Conservation (phyloP, 176 grass and related monocot species). For the Microstegium vimineum region DNA sequence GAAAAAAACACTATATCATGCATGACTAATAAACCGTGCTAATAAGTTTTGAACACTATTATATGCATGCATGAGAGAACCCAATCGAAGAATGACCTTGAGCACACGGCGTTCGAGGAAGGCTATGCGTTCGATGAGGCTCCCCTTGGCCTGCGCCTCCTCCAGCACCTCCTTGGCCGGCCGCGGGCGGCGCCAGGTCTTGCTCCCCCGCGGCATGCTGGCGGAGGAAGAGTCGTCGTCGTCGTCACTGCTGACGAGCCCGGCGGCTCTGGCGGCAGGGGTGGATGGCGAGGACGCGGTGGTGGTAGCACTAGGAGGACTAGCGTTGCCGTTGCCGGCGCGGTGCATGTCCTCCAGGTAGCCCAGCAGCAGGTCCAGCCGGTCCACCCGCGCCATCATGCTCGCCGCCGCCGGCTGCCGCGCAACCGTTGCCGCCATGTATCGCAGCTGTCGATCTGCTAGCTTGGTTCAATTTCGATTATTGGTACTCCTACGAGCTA, state of each 20-base stretch:
- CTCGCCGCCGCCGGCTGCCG: conserved; percentile 16
- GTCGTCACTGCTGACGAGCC: not conserved
- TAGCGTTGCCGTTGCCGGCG: not conserved
- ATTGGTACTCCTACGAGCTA: too few relatives aligned
- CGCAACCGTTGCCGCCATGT: not conserved
- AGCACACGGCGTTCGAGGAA: conserved; percentile 19
- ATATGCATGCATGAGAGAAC: too few relatives aligned
- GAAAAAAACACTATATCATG: too few relatives aligned
- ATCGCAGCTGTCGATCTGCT: too few relatives aligned
- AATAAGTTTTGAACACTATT: too few relatives aligned
- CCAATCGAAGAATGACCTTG: too few relatives aligned
- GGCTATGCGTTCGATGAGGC: conserved; percentile 32
- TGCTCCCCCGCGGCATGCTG: conserved; percentile 1
- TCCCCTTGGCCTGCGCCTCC: conserved; percentile 34
- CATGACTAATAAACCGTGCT: too few relatives aligned
- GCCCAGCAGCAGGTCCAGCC: conserved; percentile 55
- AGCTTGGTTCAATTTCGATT: too few relatives aligned
- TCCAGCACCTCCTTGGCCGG: conserved; percentile 17
- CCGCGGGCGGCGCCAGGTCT: not conserved
- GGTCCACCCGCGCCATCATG: conserved; percentile 57
- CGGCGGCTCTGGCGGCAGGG: not conserved
- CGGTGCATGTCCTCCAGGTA: conserved; percentile 52
- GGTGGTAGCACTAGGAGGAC: not conserved
- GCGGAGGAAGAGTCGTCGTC: not conserved
- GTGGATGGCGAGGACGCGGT: conserved; percentile 6